Conservation (phyloP, 306 rosid species). For the Quercus alba region DNA sequence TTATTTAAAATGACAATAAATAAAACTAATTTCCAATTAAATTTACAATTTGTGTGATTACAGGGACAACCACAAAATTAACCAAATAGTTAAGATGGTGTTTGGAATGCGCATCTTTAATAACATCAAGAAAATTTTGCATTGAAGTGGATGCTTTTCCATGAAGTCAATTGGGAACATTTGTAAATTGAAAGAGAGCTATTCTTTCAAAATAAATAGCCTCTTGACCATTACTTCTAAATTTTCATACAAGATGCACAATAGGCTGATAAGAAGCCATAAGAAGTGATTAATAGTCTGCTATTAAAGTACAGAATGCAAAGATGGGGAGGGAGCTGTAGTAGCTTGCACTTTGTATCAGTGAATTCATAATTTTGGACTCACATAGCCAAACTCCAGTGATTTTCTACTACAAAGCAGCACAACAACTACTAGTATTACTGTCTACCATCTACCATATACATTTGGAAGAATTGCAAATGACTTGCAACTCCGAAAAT, state of each 20-base stretch:
- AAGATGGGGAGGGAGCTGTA: neutral
- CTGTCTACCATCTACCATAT: slow-evolving; percentile 18
- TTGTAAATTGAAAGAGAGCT: neutral
- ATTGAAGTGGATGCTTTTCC: neutral
- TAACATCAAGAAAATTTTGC: neutral
- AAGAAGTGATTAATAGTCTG: neutral
- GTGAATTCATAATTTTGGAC: slow-evolving; percentile 5
- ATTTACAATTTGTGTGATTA: neutral
- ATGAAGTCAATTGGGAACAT: neutral
- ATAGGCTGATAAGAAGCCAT: neutral
- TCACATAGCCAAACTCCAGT: neutral
- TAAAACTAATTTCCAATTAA: neutral
- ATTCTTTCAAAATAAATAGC: neutral
- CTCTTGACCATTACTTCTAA: neutral
- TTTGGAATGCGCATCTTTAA: neutral
- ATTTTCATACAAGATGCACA: neutral
- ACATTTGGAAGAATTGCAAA: slow-evolving; percentile 16
- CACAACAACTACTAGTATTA: neutral
- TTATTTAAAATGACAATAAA: no score
- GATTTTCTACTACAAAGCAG: neutral
- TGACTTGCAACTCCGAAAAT: neutral
- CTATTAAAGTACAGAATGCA: neutral
- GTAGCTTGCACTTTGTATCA: neutral
- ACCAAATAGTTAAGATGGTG: neutral
- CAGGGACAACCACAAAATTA: slow-evolving; percentile 1